Evolutionary conservation across 169 alveolate genomes (phyloP).

Genomic region (Cryptosporidium viatorum): DNA sequence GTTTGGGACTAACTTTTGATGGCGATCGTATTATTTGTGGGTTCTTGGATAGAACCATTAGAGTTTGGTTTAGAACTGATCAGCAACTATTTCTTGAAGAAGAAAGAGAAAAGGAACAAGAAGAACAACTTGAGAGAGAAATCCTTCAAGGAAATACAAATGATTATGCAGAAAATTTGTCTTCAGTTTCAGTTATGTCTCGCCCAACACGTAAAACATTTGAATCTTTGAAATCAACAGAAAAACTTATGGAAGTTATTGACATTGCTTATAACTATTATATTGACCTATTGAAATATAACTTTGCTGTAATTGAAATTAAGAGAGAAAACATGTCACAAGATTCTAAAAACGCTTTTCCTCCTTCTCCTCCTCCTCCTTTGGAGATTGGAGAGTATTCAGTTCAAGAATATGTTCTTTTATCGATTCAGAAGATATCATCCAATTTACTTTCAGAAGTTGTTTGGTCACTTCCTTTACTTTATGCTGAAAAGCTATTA

Average conservation of each 20-base stretch:
- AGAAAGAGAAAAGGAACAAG: constrained; percentile 87
- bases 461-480: constrained; percentile 80
- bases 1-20: constrained; percentile 56
- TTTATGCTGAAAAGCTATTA: constrained; percentile 80
- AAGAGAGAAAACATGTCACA: background rate
- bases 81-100: constrained; percentile 84
- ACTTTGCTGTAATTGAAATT: constrained; percentile 16
- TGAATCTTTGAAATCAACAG: constrained; percentile 85
- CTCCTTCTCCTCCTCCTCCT: constrained; percentile 79
- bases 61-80: constrained; percentile 84
- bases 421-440: constrained; percentile 76
- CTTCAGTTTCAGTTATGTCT: constrained; percentile 79
- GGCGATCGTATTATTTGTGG: constrained; percentile 69
- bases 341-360: constrained; percentile 3
- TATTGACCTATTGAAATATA: constrained; percentile 75
- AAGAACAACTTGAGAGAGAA: constrained; percentile 82
- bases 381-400: constrained; percentile 76
- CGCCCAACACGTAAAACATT: constrained; percentile 85
- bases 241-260: constrained; percentile 80
- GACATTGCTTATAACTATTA: constrained; percentile 79
- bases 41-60: constrained; percentile 79
- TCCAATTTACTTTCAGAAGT: constrained; percentile 78
- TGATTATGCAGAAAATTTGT: constrained; percentile 81
- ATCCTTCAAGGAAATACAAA: constrained; percentile 82
- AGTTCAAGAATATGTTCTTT: constrained; percentile 77